Base-by-base conservation (phyloP, 352 stramenopile genomes). In the Phytopythium mirpurense region DNA sequence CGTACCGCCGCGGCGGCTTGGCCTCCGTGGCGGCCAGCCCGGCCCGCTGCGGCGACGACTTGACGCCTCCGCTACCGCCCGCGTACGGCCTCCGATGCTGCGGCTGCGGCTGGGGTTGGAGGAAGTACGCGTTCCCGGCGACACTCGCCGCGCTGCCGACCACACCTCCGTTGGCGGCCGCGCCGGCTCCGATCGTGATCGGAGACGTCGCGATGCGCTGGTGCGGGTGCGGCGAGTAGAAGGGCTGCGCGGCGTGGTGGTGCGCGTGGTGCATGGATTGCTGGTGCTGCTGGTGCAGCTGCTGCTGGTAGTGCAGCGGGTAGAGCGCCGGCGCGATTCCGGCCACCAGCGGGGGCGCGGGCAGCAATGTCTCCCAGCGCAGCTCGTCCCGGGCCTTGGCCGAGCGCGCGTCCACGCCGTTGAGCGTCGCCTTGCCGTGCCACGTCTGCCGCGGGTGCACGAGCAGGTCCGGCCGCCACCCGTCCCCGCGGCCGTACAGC, bases 401-500 rank as follows among this genome's bases (percentile, higher is more conserved):
- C 7, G 54, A 68, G n/a, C 45, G 57, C 26, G 48, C 42, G 5
- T 60, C 32, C 6, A 55, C 57, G 18, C 44, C 37, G 38, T 60
- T 60, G 31, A 44, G 29, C 21, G 43, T 48, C 23, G 29, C 34
- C 8, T 50, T 55, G 27, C 59, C 54, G 27, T 88, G 77, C 83
- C 80, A 91, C 11, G 74, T 66, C 40, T 93, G 83, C 9, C 83
- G 71, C 27, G 83, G 83, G 45, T 93, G 83, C 15, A 91, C 78
- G 15, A 93, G 63, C 44, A 93, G 48, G 21, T 93, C 83, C 1
- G 83, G 83, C 9, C 83, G 70, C 80, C 80, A 93, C 16, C 83
- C 83, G 42, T 89, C 79, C 2, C 78, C 81, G 42, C 78, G 74
- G 0, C 77, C 78, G 42, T 90, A 93, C 11, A 74, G 52, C 43